Percentiles rank a stretch among this genome's conserved stretches.
Conservation (phyloP, 1,284 basidiomycete genomes). For the Laetiporus sulphureus region DNA sequence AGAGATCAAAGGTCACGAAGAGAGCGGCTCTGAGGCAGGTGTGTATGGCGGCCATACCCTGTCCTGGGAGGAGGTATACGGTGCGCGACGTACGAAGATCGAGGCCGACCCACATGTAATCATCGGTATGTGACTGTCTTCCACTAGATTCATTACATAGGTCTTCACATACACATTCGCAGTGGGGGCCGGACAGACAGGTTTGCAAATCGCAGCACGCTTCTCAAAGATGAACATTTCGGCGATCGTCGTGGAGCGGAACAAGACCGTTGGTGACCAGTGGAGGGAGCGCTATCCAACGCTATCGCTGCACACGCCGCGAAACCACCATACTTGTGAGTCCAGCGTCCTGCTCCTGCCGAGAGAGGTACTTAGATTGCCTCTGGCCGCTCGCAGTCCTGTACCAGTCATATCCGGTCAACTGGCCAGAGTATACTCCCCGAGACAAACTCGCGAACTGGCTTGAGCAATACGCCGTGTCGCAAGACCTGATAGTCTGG, state of each 20-base stretch:
- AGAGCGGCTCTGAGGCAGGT: conserved; percentile 10
- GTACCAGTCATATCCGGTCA: conserved; percentile 23
- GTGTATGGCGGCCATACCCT: conserved; percentile 13
- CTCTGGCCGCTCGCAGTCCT: conserved; percentile 25
- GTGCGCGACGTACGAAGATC: conserved; percentile 12
- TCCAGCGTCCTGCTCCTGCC: conserved; percentile 1
- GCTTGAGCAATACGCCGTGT: conserved; percentile 55
- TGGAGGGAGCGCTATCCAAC: conserved; percentile 48
- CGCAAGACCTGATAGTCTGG: conserved; percentile 59
- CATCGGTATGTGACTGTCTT: conserved; percentile 17
- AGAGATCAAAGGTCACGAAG: conserved; percentile 27
- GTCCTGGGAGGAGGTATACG: conserved; percentile 15
- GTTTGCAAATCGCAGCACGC: conserved; percentile 44
- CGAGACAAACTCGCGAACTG: conserved; percentile 47
- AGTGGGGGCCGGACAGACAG: conserved; percentile 52
- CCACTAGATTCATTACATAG: background rate
- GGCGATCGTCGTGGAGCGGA: conserved; percentile 40
- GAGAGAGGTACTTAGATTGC: background rate
- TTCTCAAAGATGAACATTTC: conserved; percentile 44
- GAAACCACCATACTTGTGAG: conserved; percentile 30
- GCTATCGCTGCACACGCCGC: conserved; percentile 39
- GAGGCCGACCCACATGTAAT: conserved; percentile 23
- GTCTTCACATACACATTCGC: too few relatives aligned
- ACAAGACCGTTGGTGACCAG: conserved; percentile 41
- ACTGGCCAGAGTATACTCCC: conserved; percentile 23